phyloP scores from a whole-genome alignment of 805 yeast genomes.

The Sugiyamaella mastotermitis region DNA sequence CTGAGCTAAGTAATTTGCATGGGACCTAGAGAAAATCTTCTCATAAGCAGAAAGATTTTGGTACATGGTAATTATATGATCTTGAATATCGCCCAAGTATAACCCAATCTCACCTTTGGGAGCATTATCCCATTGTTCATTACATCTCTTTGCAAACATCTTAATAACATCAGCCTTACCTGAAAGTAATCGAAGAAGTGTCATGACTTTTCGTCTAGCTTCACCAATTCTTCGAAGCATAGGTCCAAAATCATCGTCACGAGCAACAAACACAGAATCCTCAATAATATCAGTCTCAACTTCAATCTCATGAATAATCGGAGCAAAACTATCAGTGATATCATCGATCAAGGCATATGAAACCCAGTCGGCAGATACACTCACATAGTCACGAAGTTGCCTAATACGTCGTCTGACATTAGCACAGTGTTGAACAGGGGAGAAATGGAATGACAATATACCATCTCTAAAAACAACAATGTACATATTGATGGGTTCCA shows the following conservation, averaged over 20 bases:
- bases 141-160: constrained; percentile 93
- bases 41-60: constrained; percentile 87
- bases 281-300: constrained; percentile 61
- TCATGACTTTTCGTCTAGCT: constrained; percentile 87
- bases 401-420: constrained; percentile 59
- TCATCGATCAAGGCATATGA: constrained; percentile 63
- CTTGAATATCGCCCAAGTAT: constrained; percentile 92
- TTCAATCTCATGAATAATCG: constrained; percentile 52
- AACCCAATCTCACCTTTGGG: constrained; percentile 90
- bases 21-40: constrained; percentile 87
- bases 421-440: constrained; percentile 53
- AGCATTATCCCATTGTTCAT: constrained; percentile 51
- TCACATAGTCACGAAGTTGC: constrained; percentile 55
- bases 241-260: constrained; percentile 62
- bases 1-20: constrained; percentile 88
- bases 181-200: constrained; percentile 77
- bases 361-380: constrained; percentile 58
- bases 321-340: constrained; percentile 60
- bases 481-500: constrained; percentile 57
- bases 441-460: constrained; percentile 52
- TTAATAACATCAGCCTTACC: constrained; percentile 96
- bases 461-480: constrained; percentile 58
- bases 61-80: constrained; percentile 93
- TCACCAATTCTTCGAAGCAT: constrained; percentile 85
- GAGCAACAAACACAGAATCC: constrained; percentile 76